These are phyloP conservation scores for Ballota nigra DNA, from an alignment of 257 asterid species.

Conservation along the genomic window DNA sequence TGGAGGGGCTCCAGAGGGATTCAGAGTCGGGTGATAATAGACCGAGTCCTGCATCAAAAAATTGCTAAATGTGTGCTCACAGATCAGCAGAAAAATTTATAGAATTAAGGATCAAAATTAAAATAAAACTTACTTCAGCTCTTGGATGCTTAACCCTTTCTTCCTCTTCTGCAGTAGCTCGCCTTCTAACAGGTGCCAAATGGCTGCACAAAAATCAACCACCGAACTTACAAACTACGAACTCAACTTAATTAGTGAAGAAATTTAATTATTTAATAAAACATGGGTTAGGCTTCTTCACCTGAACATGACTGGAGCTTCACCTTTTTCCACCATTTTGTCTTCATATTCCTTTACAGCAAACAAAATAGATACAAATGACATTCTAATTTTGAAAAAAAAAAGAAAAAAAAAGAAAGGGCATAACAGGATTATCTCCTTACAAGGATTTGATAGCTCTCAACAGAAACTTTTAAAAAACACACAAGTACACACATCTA, in stretches of 20 bases:
- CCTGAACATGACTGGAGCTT: constrained; percentile 99
- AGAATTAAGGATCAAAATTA: constrained; percentile 16
- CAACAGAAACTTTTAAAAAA: background rate
- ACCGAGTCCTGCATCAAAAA: constrained; percentile 82
- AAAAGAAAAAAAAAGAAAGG: background rate
- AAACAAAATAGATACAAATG: constrained; percentile 16
- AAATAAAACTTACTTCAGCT: constrained; percentile 64
- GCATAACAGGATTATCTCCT: background rate
- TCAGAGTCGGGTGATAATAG: constrained; percentile 91
- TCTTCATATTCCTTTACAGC: constrained; percentile 81
- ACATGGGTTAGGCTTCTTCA: constrained; percentile 32
- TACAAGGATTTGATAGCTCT: constrained; percentile 13
- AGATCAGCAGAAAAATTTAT: constrained; percentile 25
- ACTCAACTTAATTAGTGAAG: constrained; percentile 9
- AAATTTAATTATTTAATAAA: background rate
- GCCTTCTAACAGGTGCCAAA: constrained; percentile 83
- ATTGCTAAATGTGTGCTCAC: constrained; percentile 24
- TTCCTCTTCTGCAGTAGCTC: constrained; percentile 81
- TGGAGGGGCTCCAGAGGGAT: constrained; percentile 99
- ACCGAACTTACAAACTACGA: constrained; percentile 15
- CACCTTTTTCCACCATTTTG: constrained; percentile 90
- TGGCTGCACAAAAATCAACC: constrained; percentile 60
- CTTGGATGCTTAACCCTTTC: constrained; percentile 80
- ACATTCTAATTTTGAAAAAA: constrained; percentile 15
- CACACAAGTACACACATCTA: background rate